These are phyloP conservation scores for Penicillium sp. DNA, from an alignment of 2,329 filamentous ascomycete genomes.

Conservation along the genomic window DNA sequence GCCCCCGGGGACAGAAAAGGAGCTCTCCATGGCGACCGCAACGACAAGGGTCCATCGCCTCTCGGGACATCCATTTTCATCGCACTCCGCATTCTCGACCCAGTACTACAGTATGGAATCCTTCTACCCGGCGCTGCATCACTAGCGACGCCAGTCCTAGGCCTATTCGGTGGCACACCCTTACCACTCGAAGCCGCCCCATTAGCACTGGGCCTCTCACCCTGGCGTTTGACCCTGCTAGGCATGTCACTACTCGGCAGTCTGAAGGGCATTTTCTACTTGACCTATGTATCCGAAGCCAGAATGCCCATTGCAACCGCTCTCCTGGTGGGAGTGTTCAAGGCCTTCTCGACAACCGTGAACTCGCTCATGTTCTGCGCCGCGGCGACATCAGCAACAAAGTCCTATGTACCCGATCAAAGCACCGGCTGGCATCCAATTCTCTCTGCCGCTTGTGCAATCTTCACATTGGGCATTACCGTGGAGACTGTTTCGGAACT, in stretches of 20 bases:
- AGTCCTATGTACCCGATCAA: conserved; percentile 13
- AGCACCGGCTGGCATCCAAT: conserved; percentile 28
- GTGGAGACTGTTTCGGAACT: conserved; percentile 59
- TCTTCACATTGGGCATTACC: conserved; percentile 54
- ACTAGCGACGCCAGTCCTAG: neutral
- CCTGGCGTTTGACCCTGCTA: neutral
- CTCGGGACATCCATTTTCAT: neutral
- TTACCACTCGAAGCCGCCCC: neutral
- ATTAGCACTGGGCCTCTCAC: neutral
- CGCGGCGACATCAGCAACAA: conserved; percentile 32
- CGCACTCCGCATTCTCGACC: neutral
- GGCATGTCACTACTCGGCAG: conserved; percentile 2
- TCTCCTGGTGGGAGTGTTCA: conserved; percentile 51
- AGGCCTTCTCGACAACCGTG: conserved; percentile 56
- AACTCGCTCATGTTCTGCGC: conserved; percentile 58
- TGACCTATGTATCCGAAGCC: conserved; percentile 13
- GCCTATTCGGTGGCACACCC: neutral
- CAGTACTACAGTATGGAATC: neutral
- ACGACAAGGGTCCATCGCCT: neutral
- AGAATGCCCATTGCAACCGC: conserved; percentile 31
- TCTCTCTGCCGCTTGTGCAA: conserved; percentile 45
- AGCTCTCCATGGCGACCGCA: neutral
- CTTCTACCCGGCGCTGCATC: neutral
- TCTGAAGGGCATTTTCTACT: conserved; percentile 10
- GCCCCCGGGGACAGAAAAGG: neutral